Percentiles rank a stretch among this genome's conserved stretches.
These are phyloP conservation scores for Endoconidiophora laricicola DNA, from an alignment of 2,329 filamentous ascomycete genomes.

Conservation along the genomic window DNA sequence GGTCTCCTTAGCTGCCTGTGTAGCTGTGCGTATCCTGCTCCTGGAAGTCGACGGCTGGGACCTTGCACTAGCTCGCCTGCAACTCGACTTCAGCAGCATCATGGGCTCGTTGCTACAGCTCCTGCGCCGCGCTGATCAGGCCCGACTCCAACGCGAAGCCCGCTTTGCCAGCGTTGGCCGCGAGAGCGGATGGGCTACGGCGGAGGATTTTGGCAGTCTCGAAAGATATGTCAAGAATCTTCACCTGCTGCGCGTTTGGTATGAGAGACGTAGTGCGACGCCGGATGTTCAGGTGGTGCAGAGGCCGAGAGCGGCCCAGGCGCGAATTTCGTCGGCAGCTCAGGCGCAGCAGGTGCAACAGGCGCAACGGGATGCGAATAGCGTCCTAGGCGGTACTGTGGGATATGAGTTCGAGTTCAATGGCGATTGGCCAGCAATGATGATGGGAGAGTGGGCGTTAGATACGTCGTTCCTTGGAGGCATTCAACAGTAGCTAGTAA, in stretches of 20 bases:
- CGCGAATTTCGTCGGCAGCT: neutral
- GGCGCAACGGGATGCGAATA: neutral
- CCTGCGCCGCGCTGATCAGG: constrained; percentile 9
- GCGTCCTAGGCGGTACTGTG: neutral
- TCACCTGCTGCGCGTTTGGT: constrained; percentile 11
- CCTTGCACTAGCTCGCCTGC: constrained; percentile 8
- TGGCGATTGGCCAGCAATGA: constrained; percentile 10
- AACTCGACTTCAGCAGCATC: constrained; percentile 12
- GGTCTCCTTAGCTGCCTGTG: constrained; percentile 10
- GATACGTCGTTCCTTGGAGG: constrained; percentile 10
- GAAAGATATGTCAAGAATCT: constrained; percentile 12
- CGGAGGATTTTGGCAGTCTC: constrained; percentile 12
- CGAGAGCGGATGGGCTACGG: constrained; percentile 3
- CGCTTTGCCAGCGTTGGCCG: constrained; percentile 10
- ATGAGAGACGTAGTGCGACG: constrained; percentile 10
- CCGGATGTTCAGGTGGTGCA: constrained; percentile 5
- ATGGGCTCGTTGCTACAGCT: constrained; percentile 12
- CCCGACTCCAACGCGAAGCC: constrained; percentile 9
- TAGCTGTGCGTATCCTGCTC: constrained; percentile 13
- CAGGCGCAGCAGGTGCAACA: constrained; percentile 2
- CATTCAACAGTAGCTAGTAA: neutral
- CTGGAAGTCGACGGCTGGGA: constrained; percentile 15
- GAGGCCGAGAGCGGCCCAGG: constrained; percentile 1
- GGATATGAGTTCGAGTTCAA: constrained; percentile 8
- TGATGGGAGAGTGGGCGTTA: constrained; percentile 12